Percentiles rank a stretch among this genome's conserved stretches.
Conservation (phyloP, 2,329 filamentous ascomycete genomes). For the Fusarium buxicola region DNA sequence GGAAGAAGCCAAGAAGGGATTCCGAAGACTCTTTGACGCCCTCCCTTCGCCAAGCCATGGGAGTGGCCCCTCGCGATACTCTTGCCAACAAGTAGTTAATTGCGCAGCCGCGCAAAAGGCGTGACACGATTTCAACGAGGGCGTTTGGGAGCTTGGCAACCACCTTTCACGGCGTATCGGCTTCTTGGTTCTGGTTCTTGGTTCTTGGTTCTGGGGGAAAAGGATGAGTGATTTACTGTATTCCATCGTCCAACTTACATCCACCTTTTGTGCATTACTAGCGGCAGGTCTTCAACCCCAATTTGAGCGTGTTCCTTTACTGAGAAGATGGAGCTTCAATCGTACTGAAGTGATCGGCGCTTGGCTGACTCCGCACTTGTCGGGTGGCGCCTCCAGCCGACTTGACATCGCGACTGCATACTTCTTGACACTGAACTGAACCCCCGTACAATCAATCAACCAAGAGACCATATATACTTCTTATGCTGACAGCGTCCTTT, state of each 20-base stretch:
- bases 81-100: conserved; percentile 32
- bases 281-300: conserved; percentile 19
- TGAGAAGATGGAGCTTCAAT: neutral
- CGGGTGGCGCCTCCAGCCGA: neutral
- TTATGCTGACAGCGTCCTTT: too few species aligned
- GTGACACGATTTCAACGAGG: conserved; percentile 13
- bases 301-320: neutral
- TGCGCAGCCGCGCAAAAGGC: neutral
- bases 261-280: conserved; percentile 7
- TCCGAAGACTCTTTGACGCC: conserved; percentile 42
- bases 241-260: conserved; percentile 3
- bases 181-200: neutral
- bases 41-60: conserved; percentile 41
- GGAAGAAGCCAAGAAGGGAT: conserved; percentile 21
- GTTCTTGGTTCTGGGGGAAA: neutral
- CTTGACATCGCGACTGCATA: neutral
- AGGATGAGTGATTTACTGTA: conserved; percentile 22
- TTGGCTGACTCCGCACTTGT: neutral
- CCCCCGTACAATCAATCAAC: too few species aligned
- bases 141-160: conserved; percentile 13
- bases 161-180: conserved; percentile 17
- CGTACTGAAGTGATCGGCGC: neutral
- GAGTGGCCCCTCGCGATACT: conserved; percentile 35
- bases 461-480: too few species aligned
- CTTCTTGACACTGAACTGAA: neutral